Conservation (phyloP, 306 rosid species). For the Arachis stenosperma region DNA sequence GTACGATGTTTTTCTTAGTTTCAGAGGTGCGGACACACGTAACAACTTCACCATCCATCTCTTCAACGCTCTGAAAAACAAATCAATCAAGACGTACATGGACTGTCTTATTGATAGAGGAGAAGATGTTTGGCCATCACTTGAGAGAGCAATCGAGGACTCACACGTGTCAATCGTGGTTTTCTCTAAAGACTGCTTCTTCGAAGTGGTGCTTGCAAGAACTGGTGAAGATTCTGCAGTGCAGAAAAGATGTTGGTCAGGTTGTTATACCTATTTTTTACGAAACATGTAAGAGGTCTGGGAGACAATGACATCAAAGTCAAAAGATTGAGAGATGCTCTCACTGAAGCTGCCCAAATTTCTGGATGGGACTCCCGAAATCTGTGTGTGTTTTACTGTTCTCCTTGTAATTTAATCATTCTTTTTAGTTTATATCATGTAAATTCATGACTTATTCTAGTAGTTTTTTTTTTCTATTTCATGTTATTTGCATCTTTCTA, state of each 20-base stretch:
- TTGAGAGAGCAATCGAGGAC: conserved; percentile 26
- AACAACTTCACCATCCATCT: conserved; percentile 27
- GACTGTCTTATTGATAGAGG: conserved; percentile 28
- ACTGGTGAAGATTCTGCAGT: conserved; percentile 20
- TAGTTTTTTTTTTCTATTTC: too few species aligned
- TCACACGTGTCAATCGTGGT: conserved; percentile 21
- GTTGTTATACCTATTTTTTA: conserved; percentile 38
- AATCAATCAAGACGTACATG: neutral
- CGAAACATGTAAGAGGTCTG: neutral
- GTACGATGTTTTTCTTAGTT: conserved; percentile 40
- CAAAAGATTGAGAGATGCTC: conserved; percentile 31
- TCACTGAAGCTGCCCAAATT: conserved; percentile 26
- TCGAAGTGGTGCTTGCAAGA: conserved; percentile 44
- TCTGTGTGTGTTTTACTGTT: too few species aligned
- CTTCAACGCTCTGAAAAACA: neutral
- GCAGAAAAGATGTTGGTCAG: conserved; percentile 13
- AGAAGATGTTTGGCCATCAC: conserved; percentile 22
- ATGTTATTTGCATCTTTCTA: too few species aligned
- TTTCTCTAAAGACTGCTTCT: conserved; percentile 33
- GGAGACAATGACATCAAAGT: too few species aligned
- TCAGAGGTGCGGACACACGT: conserved; percentile 44
- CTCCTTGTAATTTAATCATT: too few species aligned
- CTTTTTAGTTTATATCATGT: too few species aligned
- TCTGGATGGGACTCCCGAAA: conserved; percentile 35
- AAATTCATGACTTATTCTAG: too few species aligned